These are phyloP conservation scores for Gliomastix tumulicola DNA, from an alignment of 2,329 filamentous ascomycete genomes.

Conservation along the genomic window DNA sequence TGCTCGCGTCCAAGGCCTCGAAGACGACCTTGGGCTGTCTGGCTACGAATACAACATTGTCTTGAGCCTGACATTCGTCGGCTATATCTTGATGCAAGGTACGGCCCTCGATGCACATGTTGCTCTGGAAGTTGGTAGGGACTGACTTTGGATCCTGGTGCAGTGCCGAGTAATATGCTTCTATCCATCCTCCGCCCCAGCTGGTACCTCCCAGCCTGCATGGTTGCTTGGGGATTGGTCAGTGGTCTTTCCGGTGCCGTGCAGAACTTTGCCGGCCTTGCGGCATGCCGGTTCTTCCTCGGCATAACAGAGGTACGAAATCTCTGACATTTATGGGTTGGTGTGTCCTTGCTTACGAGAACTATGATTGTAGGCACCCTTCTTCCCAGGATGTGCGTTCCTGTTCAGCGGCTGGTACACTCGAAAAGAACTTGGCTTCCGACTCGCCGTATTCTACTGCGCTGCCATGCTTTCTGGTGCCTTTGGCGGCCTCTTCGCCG, in stretches of 20 bases:
- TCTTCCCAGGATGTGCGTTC: slow-evolving; percentile 19
- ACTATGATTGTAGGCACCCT: slow-evolving; percentile 5
- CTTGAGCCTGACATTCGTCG: slow-evolving; percentile 23
- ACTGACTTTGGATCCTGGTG: too few relatives aligned
- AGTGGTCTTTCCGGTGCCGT: slow-evolving; percentile 10
- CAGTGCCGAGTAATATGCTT: slow-evolving; percentile 37
- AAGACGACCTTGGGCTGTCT: slow-evolving; percentile 29
- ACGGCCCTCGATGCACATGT: too few relatives aligned
- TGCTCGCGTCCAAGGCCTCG: slow-evolving; percentile 35
- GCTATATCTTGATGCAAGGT: slow-evolving; percentile 25
- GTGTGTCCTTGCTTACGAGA: neutral
- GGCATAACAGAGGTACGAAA: slow-evolving; percentile 10
- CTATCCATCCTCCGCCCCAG: slow-evolving; percentile 34
- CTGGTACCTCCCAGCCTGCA: slow-evolving; percentile 22
- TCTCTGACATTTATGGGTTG: neutral
- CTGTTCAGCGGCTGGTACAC: slow-evolving; percentile 19
- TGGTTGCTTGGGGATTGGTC: slow-evolving; percentile 16
- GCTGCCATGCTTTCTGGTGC: slow-evolving; percentile 27
- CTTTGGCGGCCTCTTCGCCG: slow-evolving; percentile 35
- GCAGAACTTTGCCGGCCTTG: slow-evolving; percentile 9
- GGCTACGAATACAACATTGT: slow-evolving; percentile 29
- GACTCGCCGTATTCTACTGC: slow-evolving; percentile 22
- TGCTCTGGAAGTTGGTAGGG: neutral
- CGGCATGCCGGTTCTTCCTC: slow-evolving; percentile 11
- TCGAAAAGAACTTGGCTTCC: slow-evolving; percentile 14